These are phyloP conservation scores for Przewalskia tangutica DNA, from an alignment of 257 asterid genomes.

Conservation along the genomic window DNA sequence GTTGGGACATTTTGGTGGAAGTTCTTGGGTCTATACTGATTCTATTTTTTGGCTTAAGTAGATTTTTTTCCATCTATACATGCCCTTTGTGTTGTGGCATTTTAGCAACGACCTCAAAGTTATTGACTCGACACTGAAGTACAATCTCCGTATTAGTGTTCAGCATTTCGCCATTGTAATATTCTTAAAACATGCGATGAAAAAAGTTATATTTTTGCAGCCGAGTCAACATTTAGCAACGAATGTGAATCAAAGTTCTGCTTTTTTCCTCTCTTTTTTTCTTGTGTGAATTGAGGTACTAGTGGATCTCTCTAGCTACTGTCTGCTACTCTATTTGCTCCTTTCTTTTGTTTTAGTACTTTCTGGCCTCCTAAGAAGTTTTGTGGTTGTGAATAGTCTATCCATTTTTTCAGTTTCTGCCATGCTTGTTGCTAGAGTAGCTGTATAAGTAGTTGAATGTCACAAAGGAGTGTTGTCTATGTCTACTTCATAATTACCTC, in stretches of 20 bases:
- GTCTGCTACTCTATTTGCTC: background rate
- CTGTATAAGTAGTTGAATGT: background rate
- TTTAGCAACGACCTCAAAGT: background rate
- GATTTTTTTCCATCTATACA: background rate
- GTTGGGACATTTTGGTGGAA: slow-evolving; percentile 91
- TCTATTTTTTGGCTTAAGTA: slow-evolving; percentile 17
- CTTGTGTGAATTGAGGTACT: background rate
- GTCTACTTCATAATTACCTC: background rate
- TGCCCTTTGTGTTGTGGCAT: slow-evolving; percentile 4
- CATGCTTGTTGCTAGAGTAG: background rate
- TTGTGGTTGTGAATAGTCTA: background rate
- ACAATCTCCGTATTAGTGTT: background rate
- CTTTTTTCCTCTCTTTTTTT: background rate
- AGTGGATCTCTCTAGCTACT: background rate
- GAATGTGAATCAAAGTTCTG: background rate
- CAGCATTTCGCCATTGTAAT: background rate
- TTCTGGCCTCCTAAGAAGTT: background rate
- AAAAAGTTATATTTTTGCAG: background rate
- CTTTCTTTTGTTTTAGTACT: background rate
- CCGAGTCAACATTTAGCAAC: background rate
- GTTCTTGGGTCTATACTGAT: slow-evolving; percentile 76
- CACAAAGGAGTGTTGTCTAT: background rate
- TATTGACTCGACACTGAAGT: background rate
- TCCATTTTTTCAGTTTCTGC: background rate
- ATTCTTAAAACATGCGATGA: background rate